Evolutionary conservation across 805 yeast genomes (phyloP).

Genomic region (Starmera dryadoides): DNA sequence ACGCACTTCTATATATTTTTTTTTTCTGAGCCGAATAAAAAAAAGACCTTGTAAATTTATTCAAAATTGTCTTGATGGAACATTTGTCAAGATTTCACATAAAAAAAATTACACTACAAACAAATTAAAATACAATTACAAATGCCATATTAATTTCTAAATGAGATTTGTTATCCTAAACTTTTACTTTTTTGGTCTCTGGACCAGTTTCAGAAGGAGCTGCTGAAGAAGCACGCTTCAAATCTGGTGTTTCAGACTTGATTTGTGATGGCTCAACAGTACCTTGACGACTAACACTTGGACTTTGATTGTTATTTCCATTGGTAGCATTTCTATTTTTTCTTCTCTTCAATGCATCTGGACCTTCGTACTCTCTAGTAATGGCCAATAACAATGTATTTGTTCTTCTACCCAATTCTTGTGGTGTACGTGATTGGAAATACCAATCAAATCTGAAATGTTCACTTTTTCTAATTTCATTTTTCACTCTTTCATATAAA

Average conservation of each 20-base stretch:
- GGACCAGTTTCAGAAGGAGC: conserved; percentile 1
- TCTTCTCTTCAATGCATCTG: conserved; percentile 37
- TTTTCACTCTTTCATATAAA: conserved; percentile 56
- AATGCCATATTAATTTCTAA: too few species aligned
- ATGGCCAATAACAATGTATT: conserved; percentile 61
- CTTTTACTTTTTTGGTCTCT: conserved; percentile 9
- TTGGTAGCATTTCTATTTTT: conserved; percentile 12
- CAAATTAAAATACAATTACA: too few species aligned
- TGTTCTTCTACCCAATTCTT: conserved; percentile 64
- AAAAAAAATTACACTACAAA: too few species aligned
- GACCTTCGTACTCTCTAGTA: conserved; percentile 63
- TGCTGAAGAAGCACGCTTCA: neutral
- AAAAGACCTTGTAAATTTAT: too few species aligned
- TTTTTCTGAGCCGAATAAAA: too few species aligned
- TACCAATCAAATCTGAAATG: conserved; percentile 70
- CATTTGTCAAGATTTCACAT: too few species aligned
- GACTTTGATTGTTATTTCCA: conserved; percentile 4
- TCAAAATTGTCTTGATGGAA: too few species aligned
- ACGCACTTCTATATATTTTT: too few species aligned
- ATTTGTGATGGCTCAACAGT: conserved; percentile 20
- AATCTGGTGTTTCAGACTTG: neutral
- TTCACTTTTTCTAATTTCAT: conserved; percentile 52
- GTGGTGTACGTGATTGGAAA: conserved; percentile 61
- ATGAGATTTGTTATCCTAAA: too few species aligned
- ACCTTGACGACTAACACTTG: conserved; percentile 23